Percentiles rank a stretch among this genome's conserved stretches.
phyloP scores from a whole-genome alignment of 148 eudicot genomes.

The Heliosperma pusillum region DNA sequence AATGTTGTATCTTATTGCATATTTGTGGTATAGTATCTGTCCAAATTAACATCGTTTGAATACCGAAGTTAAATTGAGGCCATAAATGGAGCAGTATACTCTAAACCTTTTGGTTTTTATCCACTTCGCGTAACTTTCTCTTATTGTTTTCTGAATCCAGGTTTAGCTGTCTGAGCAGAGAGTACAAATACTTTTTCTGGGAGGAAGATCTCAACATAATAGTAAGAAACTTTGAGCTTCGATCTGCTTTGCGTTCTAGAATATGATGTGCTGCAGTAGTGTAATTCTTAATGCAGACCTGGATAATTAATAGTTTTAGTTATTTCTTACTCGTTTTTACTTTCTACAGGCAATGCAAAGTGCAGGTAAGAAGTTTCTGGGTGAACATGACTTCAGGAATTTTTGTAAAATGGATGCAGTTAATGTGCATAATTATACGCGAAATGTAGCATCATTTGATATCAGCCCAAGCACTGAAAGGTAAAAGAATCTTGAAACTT shows the following conservation, averaged over 20 bases:
- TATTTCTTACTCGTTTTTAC: conserved; percentile 18
- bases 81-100: neutral
- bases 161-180: conserved; percentile 86
- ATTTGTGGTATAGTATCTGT: neutral
- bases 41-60: neutral
- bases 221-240: conserved; percentile 33
- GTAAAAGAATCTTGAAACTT: conserved; percentile 27
- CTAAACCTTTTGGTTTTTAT: conserved; percentile 14
- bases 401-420: conserved; percentile 98
- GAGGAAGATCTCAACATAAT: conserved; percentile 54
- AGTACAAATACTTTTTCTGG: conserved; percentile 91
- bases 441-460: conserved; percentile 55
- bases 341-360: conserved; percentile 64
- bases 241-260: neutral
- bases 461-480: conserved; percentile 60
- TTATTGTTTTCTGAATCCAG: conserved; percentile 33
- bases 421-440: conserved; percentile 77
- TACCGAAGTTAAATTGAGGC: neutral
- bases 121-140: neutral
- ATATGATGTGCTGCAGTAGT: conserved; percentile 1
- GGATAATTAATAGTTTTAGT: conserved; percentile 1
- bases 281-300: neutral
- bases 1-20: neutral
- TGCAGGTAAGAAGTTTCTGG: conserved; percentile 75
- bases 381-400: conserved; percentile 96